These are phyloP conservation scores for Proteromonas lacertae DNA, from an alignment of 352 stramenopile genomes.

Conservation along the genomic window DNA sequence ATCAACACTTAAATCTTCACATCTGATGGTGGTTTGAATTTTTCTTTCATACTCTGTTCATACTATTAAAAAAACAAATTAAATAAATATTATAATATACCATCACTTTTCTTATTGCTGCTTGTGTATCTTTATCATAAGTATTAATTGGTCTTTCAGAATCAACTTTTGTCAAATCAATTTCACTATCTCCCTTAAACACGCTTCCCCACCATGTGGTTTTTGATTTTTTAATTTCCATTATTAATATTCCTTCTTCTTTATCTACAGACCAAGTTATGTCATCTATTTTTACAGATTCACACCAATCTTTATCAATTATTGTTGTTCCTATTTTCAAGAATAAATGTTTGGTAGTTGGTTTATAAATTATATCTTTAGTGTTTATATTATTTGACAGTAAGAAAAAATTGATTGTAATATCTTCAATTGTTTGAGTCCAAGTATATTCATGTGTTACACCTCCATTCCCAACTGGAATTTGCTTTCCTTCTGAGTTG, in stretches of 20 bases:
- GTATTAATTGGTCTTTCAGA: constrained; percentile 8
- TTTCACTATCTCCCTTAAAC: constrained; percentile 10
- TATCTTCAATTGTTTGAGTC: constrained; percentile 34
- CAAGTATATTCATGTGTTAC: constrained; percentile 25
- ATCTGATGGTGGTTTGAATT: too few relatives aligned
- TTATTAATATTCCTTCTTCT: constrained; percentile 5
- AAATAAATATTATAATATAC: too few relatives aligned
- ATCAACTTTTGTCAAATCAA: constrained; percentile 11
- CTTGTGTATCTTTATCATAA: constrained; percentile 12
- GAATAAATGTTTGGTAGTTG: constrained; percentile 15
- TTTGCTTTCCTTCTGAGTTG: constrained; percentile 27
- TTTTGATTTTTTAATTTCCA: constrained; percentile 5
- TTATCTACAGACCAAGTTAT: constrained; percentile 8
- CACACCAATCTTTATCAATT: constrained; percentile 5
- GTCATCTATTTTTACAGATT: constrained; percentile 6
- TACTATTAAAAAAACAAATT: too few relatives aligned
- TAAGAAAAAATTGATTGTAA: constrained; percentile 21
- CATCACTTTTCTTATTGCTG: constrained; percentile 11
- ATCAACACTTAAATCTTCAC: too few relatives aligned
- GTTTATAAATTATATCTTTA: constrained; percentile 23
- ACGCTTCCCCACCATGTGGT: constrained; percentile 9
- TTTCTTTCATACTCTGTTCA: too few relatives aligned
- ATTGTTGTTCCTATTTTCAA: constrained; percentile 9
- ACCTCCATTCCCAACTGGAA: constrained; percentile 35
- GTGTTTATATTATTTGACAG: constrained; percentile 9